Evolutionary conservation across 306 rosid species (phyloP).

Genomic region (Senna siamea): DNA sequence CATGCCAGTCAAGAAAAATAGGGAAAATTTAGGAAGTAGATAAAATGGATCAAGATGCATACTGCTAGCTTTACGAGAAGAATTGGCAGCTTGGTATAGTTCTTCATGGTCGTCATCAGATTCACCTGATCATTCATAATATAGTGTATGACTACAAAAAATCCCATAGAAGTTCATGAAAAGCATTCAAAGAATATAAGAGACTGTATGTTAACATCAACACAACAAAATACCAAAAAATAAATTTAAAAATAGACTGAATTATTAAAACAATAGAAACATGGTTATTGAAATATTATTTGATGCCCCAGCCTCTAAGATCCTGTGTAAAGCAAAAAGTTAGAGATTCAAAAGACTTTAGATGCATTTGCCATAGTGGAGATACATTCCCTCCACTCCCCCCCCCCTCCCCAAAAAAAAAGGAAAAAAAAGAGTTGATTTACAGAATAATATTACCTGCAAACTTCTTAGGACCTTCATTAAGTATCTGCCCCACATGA

Average conservation of each 20-base stretch:
- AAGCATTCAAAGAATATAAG: conserved; percentile 21
- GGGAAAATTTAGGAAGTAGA: conserved; percentile 5
- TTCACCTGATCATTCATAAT: conserved; percentile 68
- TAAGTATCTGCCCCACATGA: conserved; percentile 59
- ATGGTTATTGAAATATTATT: conserved; percentile 10
- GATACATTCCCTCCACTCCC: background rate
- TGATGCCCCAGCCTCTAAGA: conserved; percentile 20
- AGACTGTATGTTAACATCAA: conserved; percentile 17
- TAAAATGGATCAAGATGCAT: conserved; percentile 49
- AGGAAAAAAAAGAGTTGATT: conserved; percentile 7
- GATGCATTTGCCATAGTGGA: background rate
- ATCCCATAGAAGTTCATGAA: background rate
- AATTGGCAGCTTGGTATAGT: conserved; percentile 67
- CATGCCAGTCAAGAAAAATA: conserved; percentile 19
- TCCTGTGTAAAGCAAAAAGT: conserved; percentile 18
- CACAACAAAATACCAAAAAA: conserved; percentile 15
- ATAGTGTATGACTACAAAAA: conserved; percentile 31
- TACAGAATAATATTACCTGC: conserved; percentile 58
- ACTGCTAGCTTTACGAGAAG: conserved; percentile 75
- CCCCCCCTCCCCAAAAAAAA: background rate
- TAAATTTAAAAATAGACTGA: conserved; percentile 7
- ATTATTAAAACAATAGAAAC: conserved; percentile 12
- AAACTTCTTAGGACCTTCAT: conserved; percentile 60
- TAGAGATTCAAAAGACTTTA: background rate
- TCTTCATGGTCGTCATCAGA: conserved; percentile 84